Percentiles rank a stretch among this genome's conserved stretches.
phyloP scores from a whole-genome alignment of 495 filamentous ascomycete species.

The Penicillium dipodomyicola region DNA sequence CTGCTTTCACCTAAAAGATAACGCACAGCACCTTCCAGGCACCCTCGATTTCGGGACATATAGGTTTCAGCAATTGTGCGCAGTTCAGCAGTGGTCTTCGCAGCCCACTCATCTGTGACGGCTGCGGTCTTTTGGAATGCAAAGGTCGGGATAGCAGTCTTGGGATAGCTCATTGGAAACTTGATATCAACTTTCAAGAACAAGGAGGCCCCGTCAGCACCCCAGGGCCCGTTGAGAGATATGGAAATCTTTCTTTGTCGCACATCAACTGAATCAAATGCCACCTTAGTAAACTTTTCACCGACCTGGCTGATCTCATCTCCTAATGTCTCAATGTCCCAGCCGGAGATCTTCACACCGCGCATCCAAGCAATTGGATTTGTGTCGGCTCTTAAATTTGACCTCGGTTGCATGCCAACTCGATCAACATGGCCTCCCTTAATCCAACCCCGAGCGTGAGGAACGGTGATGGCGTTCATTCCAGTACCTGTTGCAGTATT shows the following conservation, averaged over 20 bases:
- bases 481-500: conserved; percentile 38
- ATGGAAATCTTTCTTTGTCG: conserved; percentile 67
- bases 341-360: conserved; percentile 77
- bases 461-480: conserved; percentile 52
- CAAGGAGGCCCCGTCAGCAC: conserved; percentile 61
- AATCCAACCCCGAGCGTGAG: conserved; percentile 40
- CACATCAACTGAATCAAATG: conserved; percentile 82
- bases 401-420: conserved; percentile 64
- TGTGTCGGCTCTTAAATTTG: conserved; percentile 53
- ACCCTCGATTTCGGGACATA: conserved; percentile 66
- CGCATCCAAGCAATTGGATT: conserved; percentile 92
- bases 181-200: conserved; percentile 77
- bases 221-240: conserved; percentile 87
- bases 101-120: conserved; percentile 66
- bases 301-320: conserved; percentile 86
- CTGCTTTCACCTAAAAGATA: conserved; percentile 83
- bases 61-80: conserved; percentile 67
- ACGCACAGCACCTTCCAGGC: conserved; percentile 75
- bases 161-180: conserved; percentile 78
- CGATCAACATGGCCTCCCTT: conserved; percentile 49
- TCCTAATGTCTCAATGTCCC: conserved; percentile 78
- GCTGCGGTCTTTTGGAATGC: conserved; percentile 74
- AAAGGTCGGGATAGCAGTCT: conserved; percentile 61
- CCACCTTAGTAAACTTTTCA: conserved; percentile 77
- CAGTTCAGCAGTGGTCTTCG: conserved; percentile 63